These are phyloP conservation scores for Septoria petroselini DNA, from an alignment of 2,329 filamentous ascomycete genomes.

Conservation along the genomic window DNA sequence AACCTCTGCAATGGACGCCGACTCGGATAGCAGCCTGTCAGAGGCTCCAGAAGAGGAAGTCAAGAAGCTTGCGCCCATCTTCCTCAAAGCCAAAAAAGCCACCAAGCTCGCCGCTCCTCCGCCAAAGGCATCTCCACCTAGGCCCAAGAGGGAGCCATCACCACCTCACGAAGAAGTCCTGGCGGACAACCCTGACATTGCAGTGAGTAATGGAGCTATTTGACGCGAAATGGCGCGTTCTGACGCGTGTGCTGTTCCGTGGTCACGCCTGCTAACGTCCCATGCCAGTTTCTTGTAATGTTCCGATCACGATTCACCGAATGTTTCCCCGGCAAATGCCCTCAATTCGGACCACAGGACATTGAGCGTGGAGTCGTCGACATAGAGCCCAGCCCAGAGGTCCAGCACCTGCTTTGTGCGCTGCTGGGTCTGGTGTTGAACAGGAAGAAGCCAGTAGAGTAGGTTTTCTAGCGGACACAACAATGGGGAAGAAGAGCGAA, in stretches of 20 bases:
- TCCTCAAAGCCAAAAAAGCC: constrained; percentile 42
- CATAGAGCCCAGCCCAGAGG: constrained; percentile 72
- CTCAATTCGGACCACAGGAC: constrained; percentile 92
- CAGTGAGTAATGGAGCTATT: constrained; percentile 60
- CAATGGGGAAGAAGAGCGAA: no score
- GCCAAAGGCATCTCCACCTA: constrained; percentile 36
- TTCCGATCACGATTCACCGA: constrained; percentile 92
- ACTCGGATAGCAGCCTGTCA: constrained; percentile 58
- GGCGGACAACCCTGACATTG: constrained; percentile 86
- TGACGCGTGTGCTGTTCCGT: constrained; percentile 26
- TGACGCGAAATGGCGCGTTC: constrained; percentile 34
- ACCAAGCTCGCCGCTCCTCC: constrained; percentile 48
- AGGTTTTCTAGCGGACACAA: constrained; percentile 42
- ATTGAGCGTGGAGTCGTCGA: constrained; percentile 83
- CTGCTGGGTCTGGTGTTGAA: constrained; percentile 85
- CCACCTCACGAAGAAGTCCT: constrained; percentile 87
- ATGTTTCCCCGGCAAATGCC: constrained; percentile 78
- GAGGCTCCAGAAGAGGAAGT: constrained; percentile 59
- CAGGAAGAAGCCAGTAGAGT: constrained; percentile 99
- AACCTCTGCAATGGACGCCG: constrained; percentile 47
- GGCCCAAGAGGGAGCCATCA: constrained; percentile 72
- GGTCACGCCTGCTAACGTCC: constrained; percentile 44
- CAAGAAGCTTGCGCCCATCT: constrained; percentile 39
- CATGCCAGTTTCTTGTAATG: constrained; percentile 88
- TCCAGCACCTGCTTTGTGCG: constrained; percentile 85